These are phyloP conservation scores for Poterioochromonas sp. DNA, from an alignment of 352 stramenopile genomes.

Conservation along the genomic window DNA sequence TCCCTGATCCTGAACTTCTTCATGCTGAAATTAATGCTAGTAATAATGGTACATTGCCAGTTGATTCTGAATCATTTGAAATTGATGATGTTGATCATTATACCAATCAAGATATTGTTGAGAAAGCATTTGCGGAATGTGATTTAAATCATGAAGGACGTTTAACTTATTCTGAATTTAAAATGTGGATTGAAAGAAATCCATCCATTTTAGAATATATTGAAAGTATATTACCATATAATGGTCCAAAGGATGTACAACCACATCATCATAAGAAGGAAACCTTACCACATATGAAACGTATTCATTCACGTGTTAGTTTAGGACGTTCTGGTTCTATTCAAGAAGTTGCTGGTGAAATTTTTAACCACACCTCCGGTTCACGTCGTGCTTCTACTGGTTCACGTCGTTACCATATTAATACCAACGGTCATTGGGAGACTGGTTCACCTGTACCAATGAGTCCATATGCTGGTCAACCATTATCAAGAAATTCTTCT, in stretches of 20 bases:
- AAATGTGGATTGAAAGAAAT: constrained; percentile 46
- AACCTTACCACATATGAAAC: not conserved
- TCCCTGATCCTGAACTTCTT: not conserved
- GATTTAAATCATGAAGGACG: constrained; percentile 64
- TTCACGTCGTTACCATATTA: too few species aligned
- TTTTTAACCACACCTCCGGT: not conserved
- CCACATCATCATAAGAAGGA: not conserved
- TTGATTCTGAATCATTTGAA: not conserved
- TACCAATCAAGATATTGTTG: constrained; percentile 63
- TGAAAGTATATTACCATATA: constrained; percentile 49
- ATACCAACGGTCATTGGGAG: too few species aligned
- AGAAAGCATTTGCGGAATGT: constrained; percentile 65
- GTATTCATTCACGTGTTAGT: not conserved
- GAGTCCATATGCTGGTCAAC: not conserved
- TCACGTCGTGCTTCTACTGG: too few species aligned
- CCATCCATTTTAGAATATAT: constrained; percentile 46
- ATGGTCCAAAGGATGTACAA: constrained; percentile 13
- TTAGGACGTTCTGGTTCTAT: not conserved
- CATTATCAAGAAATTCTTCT: not conserved
- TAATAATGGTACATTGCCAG: not conserved
- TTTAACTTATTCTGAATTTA: constrained; percentile 73
- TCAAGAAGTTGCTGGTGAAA: not conserved
- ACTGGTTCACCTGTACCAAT: not conserved
- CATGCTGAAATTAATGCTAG: too few species aligned
- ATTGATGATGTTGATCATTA: constrained; percentile 49